Conservation (phyloP, 345 rosid species). For the Balakata baccata region DNA sequence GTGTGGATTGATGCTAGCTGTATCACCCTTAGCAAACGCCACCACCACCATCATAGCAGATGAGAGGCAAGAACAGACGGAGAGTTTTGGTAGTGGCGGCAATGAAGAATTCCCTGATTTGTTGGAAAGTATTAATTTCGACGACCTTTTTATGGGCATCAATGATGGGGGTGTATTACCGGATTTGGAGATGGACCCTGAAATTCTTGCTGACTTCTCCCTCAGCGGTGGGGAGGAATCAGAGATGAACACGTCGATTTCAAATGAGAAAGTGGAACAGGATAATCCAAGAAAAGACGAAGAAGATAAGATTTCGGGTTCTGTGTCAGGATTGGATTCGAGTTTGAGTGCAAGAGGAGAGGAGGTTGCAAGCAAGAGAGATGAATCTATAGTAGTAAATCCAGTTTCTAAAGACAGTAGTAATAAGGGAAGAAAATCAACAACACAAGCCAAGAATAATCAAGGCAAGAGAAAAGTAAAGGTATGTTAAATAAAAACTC, state of each 20-base stretch:
- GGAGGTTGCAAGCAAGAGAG: conserved; percentile 41
- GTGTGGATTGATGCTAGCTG: conserved; percentile 63
- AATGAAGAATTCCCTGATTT: conserved; percentile 45
- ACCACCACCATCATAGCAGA: conserved; percentile 20
- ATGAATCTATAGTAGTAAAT: conserved; percentile 35
- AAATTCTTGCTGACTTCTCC: conserved; percentile 61
- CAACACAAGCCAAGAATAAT: conserved; percentile 34
- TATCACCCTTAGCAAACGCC: conserved; percentile 47
- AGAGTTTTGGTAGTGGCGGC: conserved; percentile 28
- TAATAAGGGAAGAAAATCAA: conserved; percentile 51
- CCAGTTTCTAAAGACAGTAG: conserved; percentile 33
- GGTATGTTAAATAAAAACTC: conserved; percentile 24
- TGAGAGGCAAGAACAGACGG: conserved; percentile 44
- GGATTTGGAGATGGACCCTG: conserved; percentile 71
- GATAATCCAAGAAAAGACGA: conserved; percentile 23
- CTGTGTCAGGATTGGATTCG: conserved; percentile 14
- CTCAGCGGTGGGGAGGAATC: conserved; percentile 51
- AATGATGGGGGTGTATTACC: conserved; percentile 55
- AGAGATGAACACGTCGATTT: conserved; percentile 37
- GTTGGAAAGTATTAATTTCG: conserved; percentile 68
- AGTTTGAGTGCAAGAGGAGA: conserved; percentile 30
- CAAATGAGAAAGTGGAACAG: conserved; percentile 26
- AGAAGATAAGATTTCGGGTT: conserved; percentile 35
- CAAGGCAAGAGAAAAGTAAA: conserved; percentile 63
- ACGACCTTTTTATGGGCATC: conserved; percentile 64